Evolutionary conservation across 345 rosid genomes (phyloP).

Genomic region (Citropsis articulata): DNA sequence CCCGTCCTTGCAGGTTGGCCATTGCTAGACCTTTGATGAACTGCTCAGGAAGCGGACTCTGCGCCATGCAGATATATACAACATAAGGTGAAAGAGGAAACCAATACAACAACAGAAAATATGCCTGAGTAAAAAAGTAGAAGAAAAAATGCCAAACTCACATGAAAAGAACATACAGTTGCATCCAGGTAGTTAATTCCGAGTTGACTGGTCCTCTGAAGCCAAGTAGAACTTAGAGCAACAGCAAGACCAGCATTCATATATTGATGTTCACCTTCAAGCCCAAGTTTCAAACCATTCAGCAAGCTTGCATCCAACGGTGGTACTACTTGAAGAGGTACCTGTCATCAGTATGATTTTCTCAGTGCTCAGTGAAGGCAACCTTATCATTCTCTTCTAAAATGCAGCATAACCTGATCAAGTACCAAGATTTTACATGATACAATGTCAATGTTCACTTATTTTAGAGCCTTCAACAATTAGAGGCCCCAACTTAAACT

Average conservation of each 20-base stretch:
- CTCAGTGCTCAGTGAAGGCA: neutral
- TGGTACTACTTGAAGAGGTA: slow-evolving; percentile 58
- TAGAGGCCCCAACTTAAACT: neutral
- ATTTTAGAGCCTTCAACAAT: neutral
- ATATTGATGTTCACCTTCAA: slow-evolving; percentile 94
- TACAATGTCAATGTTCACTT: neutral
- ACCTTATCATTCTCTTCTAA: neutral
- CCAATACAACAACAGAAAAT: neutral
- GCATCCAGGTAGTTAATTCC: slow-evolving; percentile 43
- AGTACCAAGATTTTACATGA: slow-evolving; percentile 1
- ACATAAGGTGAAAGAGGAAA: neutral
- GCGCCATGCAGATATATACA: slow-evolving; percentile 21
- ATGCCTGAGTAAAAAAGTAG: neutral
- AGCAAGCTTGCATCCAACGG: slow-evolving; percentile 62
- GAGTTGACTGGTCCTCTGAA: slow-evolving; percentile 71
- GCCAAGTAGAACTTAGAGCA: neutral
- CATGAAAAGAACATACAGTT: slow-evolving; percentile 35
- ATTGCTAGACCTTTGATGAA: slow-evolving; percentile 78
- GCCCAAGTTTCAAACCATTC: slow-evolving; percentile 73
- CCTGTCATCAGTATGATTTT: slow-evolving; percentile 42
- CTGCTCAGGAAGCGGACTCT: slow-evolving; percentile 77
- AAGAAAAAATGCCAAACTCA: neutral
- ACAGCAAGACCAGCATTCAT: slow-evolving; percentile 57
- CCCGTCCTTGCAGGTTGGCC: slow-evolving; percentile 92
- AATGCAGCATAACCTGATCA: slow-evolving; percentile 11